Percentiles rank a stretch among this genome's conserved stretches.
These are phyloP conservation scores for Brassica carinata DNA, from an alignment of 345 rosid species.

Conservation along the genomic window DNA sequence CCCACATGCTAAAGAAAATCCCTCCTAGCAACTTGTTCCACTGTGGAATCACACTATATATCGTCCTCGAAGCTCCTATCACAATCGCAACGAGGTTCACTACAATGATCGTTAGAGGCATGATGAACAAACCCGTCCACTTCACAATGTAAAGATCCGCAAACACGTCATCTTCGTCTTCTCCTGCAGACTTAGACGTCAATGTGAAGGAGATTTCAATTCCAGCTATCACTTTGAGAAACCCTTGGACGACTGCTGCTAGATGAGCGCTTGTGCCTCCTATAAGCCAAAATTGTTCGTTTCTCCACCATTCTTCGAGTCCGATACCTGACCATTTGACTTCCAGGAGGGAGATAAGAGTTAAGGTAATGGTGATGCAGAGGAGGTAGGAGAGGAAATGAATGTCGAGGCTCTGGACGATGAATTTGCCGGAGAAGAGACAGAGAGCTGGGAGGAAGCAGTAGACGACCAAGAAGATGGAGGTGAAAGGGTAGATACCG, in stretches of 20 bases:
- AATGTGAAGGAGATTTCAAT: conserved; percentile 84
- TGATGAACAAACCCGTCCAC: conserved; percentile 84
- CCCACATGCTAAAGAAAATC: conserved; percentile 84
- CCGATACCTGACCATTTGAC: conserved; percentile 88
- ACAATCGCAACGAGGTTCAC: conserved; percentile 70
- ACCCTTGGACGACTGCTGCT: conserved; percentile 80
- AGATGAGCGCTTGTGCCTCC: conserved; percentile 95
- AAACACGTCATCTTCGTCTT: conserved; percentile 70
- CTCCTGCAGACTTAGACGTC: conserved; percentile 68
- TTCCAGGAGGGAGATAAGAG: conserved; percentile 75
- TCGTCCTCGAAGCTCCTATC: conserved; percentile 65
- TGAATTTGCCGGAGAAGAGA: conserved; percentile 78
- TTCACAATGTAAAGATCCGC: conserved; percentile 85
- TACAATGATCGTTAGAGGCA: conserved; percentile 79
- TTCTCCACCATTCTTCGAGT: conserved; percentile 91
- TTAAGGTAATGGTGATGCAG: conserved; percentile 58
- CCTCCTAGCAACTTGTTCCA: conserved; percentile 93
- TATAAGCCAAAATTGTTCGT: conserved; percentile 92
- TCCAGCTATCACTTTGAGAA: conserved; percentile 77
- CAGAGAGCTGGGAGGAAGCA: conserved; percentile 90
- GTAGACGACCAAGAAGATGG: conserved; percentile 68
- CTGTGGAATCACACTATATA: conserved; percentile 84
- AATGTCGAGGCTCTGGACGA: conserved; percentile 60
- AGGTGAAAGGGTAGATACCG: conserved; percentile 89
- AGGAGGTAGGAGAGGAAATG: conserved; percentile 75